Conservation (phyloP, 202 grass and related monocot species). For the Zoysia matrella region DNA sequence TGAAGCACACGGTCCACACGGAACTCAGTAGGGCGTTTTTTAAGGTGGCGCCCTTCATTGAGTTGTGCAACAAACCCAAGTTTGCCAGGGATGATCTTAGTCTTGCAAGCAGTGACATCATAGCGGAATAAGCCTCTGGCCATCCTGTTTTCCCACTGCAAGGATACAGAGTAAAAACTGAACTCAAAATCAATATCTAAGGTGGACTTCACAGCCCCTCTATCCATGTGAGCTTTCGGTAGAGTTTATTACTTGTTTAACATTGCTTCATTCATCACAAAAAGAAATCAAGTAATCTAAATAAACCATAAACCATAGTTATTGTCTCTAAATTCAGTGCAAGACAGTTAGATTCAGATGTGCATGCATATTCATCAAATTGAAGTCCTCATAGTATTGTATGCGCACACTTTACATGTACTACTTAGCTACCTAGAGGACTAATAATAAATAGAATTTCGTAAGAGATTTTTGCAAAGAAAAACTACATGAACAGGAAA, state of each 20-base stretch:
- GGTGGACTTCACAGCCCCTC: background rate
- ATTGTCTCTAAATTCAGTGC: background rate
- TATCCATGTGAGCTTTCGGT: background rate
- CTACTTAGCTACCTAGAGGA: background rate
- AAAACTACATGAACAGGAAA: background rate
- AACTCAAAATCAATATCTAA: conserved; percentile 18
- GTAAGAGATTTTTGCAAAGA: background rate
- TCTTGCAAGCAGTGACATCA: conserved; percentile 93
- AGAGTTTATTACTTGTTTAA: background rate
- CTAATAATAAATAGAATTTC: background rate
- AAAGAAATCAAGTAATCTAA: background rate
- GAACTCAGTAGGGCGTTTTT: conserved; percentile 96
- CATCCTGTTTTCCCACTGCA: conserved; percentile 96
- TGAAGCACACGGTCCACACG: conserved; percentile 90
- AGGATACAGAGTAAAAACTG: conserved; percentile 24
- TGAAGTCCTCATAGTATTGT: background rate
- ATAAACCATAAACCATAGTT: background rate
- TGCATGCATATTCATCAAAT: background rate
- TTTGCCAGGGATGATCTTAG: conserved; percentile 88
- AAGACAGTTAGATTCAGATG: background rate
- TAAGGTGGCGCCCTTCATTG: conserved; percentile 94
- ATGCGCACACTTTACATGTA: conserved; percentile 12
- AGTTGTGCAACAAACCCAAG: conserved; percentile 91
- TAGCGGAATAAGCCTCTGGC: conserved; percentile 83
- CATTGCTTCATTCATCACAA: background rate